Evolutionary conservation across 2,329 filamentous ascomycete species (phyloP), one percentile per base, ranked within the genome.

Genomic region (Epichloe hybrida): DNA sequence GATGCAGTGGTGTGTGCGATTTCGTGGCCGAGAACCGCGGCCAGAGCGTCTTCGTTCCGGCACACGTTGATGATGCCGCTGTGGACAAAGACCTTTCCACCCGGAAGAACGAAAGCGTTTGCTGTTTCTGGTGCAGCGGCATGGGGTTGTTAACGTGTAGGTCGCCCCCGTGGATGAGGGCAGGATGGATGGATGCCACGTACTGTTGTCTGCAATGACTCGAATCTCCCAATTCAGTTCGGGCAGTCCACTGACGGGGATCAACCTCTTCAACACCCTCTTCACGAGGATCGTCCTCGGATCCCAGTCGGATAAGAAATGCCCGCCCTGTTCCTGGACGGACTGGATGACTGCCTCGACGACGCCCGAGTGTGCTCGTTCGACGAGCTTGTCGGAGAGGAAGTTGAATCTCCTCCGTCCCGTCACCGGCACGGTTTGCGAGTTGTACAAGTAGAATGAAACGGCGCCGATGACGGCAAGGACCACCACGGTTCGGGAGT

Each of bases 101-200:
- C 85, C 0, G 86, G 86, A 5, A 88, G 74, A 1, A 91, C 85
- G 60, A 90, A 88, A 0, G 86, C 86, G 59, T 91, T 91, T 55
- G 75, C 73, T 39, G 75, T 76, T 40, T 59, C 70, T 73, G 48
- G n/a, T 36, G 34, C 11, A 5, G 8, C 5, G 44, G 9, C 7
- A 11, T 31, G 17, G 17, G 20, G 20, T 21, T 12, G 40, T 42
- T 5, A 42, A 7, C 13, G 5, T 4, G 8, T 4, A 31, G 7
- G 27, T 31, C 8, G 27, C 27, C 27, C 27, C 27, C 27, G 31
- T 8, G 11, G 31, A 31, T 21, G 20, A 21, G 20, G 20, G 20
- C 20, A 21, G 20, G 20, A 21, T 3, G 3, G 31, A 4, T 31
- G 9, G 31, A 4, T 31, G 9, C 37, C 31, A 36, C 71, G 43